Evolutionary conservation across 2,329 filamentous ascomycete genomes (phyloP).

Genomic region (Rhytidhysteron rufulum): DNA sequence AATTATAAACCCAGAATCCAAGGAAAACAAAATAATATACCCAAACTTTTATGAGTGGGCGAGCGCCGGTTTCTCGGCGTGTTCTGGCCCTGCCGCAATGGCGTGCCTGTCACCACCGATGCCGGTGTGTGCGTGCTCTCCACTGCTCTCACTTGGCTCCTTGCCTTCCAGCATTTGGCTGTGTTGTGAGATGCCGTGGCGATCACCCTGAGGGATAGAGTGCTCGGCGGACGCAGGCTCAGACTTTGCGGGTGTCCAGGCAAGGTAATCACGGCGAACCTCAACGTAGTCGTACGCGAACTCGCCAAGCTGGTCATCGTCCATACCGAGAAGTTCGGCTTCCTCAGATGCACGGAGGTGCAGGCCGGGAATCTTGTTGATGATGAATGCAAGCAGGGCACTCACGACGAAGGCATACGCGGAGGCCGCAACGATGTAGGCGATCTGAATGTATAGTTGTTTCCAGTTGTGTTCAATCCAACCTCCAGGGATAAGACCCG

Average conservation of each 20-base stretch:
- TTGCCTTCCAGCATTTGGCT: constrained; percentile 61
- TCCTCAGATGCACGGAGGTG: constrained; percentile 77
- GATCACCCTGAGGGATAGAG: constrained; percentile 59
- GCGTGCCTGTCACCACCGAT: constrained; percentile 52
- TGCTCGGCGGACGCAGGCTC: constrained; percentile 59
- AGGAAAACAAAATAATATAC: constrained; percentile 6
- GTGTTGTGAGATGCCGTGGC: constrained; percentile 70
- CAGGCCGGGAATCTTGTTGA: constrained; percentile 73
- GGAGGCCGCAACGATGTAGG: constrained; percentile 65
- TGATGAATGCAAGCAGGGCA: constrained; percentile 67
- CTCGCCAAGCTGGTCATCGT: constrained; percentile 85
- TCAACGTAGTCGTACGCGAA: constrained; percentile 90
- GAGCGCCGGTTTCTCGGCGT: too few relatives aligned
- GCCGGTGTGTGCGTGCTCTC: constrained; percentile 44
- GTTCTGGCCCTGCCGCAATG: constrained; percentile 48
- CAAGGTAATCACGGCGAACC: constrained; percentile 81
- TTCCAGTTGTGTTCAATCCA: constrained; percentile 73
- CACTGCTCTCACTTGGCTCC: constrained; percentile 43
- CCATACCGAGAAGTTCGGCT: constrained; percentile 82
- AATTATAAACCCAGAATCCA: constrained; percentile 3
- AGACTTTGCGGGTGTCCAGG: constrained; percentile 74
- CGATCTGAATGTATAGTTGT: constrained; percentile 74
- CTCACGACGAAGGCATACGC: constrained; percentile 72
- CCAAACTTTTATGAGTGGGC: too few relatives aligned
- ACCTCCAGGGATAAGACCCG: constrained; percentile 58